Evolutionary conservation across 169 alveolate species (phyloP), one percentile per base, ranked within the genome.

Genomic region (Plasmodium vinckei): DNA sequence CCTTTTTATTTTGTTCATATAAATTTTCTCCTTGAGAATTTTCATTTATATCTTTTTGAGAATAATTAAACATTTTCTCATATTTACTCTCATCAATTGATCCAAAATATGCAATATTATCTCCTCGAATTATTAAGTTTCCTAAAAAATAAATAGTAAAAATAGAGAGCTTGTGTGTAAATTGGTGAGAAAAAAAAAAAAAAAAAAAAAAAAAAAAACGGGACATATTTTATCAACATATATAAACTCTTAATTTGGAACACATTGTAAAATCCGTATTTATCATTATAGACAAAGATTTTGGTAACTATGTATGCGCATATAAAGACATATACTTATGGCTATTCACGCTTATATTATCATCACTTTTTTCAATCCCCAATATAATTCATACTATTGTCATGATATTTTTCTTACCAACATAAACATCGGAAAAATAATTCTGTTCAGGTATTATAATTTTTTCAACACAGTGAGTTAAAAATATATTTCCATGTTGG

Each of bases 41-140:
- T 27, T 44, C 72, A 19, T 5, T 70, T 44, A n/a, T 54, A 27
- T 65, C 42, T 64, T 21, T 23, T 51, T 65, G 42, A 4, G 90
- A 53, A 72, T 94, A 94, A 13, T 90, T 87, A 56, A 94, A 94
- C 75, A 90, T 75, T 25, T 84, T 82, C 23, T 91, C 68, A 47
- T 94, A 94, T 25, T 88, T 79, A 9, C 72, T 91, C 21, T 87
- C 95, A 68, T 94, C 96, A 6, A 94, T 61, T 10, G 94, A 89
- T 39, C 96, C 93, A 53, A 94, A 94, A 61, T 94, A 94, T 25
- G 96, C 94, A 60, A 94, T 92, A 65, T 94, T 94, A 65, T 94
- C 96, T 27, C 96, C 96, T 42, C 96, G 68, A 13, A 94, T 92
- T 10, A 94, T 90, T 57, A 93, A 25, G 64, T 92, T 79, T 60